A percentile compares a stretch with the other conserved stretches of the same genome.
phyloP scores from a whole-genome alignment of 176 grass and related monocot species.

The Ensete glaucum region DNA sequence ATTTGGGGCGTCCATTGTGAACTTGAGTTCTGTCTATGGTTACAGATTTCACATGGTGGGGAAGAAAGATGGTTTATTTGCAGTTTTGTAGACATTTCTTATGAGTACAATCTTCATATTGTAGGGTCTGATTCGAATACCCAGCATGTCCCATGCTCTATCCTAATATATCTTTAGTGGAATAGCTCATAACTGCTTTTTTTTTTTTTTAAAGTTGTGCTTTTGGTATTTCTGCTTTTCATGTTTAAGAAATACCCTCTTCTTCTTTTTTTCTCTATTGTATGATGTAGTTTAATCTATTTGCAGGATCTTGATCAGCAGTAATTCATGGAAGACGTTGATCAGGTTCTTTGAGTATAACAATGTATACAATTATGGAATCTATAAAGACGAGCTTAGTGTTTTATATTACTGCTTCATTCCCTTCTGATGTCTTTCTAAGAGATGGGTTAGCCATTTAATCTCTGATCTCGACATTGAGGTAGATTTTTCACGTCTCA shows the following conservation, averaged over 20 bases:
- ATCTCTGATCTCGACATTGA: background rate
- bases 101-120: too few relatives aligned
- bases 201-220: background rate
- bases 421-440: background rate
- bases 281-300: background rate
- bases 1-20: background rate
- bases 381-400: background rate
- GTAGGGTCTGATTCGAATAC: too few relatives aligned
- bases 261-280: background rate
- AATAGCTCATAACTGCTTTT: background rate
- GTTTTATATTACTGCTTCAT: background rate
- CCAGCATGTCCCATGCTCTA: too few relatives aligned
- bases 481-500: background rate
- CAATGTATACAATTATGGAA: background rate
- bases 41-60: background rate
- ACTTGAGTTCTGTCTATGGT: background rate
- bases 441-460: background rate
- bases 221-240: background rate
- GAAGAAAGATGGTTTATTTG: too few relatives aligned
- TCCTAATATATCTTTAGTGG: background rate
- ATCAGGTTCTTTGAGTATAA: background rate
- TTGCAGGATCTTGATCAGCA: background rate
- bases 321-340: background rate
- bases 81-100: too few relatives aligned
- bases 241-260: too few relatives aligned